Conservation (phyloP, 108 stramenopile species). For the Bacterosira constricta region DNA sequence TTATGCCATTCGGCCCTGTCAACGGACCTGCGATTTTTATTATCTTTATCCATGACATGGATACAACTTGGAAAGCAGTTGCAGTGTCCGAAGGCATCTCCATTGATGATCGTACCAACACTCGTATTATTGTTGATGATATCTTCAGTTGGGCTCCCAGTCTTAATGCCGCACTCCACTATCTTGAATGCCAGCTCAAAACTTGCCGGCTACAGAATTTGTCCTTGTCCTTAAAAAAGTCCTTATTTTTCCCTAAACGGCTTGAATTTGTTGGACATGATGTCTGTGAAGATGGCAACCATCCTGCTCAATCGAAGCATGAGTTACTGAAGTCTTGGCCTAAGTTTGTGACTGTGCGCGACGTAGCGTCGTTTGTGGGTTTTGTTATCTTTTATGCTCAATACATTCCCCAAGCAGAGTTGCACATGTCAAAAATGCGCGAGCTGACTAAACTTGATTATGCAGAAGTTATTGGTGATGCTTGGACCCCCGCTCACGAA, state of each 20-base stretch:
- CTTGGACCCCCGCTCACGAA: not conserved
- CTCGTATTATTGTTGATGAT: too few relatives aligned
- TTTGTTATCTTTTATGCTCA: not conserved
- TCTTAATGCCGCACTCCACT: not conserved
- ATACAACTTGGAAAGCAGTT: too few relatives aligned
- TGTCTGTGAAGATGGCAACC: not conserved
- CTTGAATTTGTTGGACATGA: slow-evolving; percentile 1
- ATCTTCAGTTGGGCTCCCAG: not conserved
- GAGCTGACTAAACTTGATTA: not conserved
- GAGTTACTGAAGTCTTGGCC: not conserved
- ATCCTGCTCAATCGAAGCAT: slow-evolving; percentile 9
- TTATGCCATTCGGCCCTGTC: too few relatives aligned
- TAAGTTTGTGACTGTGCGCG: not conserved
- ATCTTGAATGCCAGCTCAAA: slow-evolving; percentile 1
- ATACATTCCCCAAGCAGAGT: not conserved
- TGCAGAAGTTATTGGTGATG: not conserved
- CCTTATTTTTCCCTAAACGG: not conserved
- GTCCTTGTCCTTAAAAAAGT: slow-evolving; percentile 7
- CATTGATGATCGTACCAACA: not conserved
- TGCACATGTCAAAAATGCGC: not conserved
- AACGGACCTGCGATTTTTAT: too few relatives aligned
- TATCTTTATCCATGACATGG: too few relatives aligned
- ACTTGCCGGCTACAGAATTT: not conserved
- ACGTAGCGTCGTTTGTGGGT: not conserved
- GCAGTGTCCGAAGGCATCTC: not conserved